Evolutionary conservation across 148 eudicot species (phyloP).

Genomic region (Vaccinium macrocarpon): DNA sequence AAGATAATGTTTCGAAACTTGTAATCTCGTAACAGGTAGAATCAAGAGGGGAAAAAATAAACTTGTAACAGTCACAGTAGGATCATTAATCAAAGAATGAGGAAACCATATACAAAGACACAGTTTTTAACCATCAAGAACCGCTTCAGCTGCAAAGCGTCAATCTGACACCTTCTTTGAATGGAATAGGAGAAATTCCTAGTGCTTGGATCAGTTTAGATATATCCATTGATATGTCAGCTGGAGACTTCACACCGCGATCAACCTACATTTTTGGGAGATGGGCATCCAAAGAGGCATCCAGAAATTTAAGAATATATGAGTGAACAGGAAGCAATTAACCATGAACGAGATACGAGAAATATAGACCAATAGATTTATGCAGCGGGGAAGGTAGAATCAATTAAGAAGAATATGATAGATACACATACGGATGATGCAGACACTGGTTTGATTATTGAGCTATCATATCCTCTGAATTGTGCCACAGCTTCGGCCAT

Average conservation of each 20-base stretch:
- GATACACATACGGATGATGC: conserved; percentile 67
- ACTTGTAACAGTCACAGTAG: not conserved
- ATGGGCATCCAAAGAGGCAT: not conserved
- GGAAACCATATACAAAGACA: not conserved
- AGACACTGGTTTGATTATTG: conserved; percentile 72
- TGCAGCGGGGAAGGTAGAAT: not conserved
- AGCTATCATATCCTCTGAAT: conserved; percentile 53
- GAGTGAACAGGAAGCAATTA: not conserved
- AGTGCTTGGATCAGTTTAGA: conserved; percentile 54
- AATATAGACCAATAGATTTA: not conserved
- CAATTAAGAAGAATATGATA: not conserved
- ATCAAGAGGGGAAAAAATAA: not conserved
- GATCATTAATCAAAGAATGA: not conserved
- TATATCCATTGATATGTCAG: conserved; percentile 95
- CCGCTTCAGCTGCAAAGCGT: conserved; percentile 49
- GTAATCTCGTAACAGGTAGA: not conserved
- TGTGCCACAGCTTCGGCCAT: conserved; percentile 89
- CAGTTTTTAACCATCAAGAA: conserved; percentile 20
- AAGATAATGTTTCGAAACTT: not conserved
- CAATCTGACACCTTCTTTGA: conserved; percentile 61
- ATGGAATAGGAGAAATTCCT: conserved; percentile 49
- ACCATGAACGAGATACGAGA: not conserved
- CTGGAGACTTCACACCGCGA: conserved; percentile 86
- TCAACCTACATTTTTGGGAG: conserved; percentile 47
- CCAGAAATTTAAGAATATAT: not conserved